phyloP scores from a whole-genome alignment of 805 yeast species.

The Hanseniaspora taiwanica region DNA sequence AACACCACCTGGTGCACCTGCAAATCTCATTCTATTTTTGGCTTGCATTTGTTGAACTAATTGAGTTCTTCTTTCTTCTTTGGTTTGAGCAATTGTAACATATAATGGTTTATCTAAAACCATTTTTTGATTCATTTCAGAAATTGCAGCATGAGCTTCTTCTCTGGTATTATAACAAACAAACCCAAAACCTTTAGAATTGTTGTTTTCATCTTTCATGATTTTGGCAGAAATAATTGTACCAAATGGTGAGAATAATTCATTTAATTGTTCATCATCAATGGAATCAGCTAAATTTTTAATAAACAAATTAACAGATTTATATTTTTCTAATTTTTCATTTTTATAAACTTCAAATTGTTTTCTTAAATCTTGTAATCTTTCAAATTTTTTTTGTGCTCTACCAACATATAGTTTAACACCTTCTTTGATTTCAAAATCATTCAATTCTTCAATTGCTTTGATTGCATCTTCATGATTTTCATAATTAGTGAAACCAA shows the following conservation, averaged over 20 bases:
- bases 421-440: constrained; percentile 70
- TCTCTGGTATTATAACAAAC: constrained; percentile 96
- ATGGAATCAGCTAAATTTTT: constrained; percentile 91
- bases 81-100: constrained; percentile 97
- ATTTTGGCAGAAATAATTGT: constrained; percentile 91
- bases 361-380: constrained; percentile 88
- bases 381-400: constrained; percentile 98
- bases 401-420: constrained; percentile 89
- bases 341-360: constrained; percentile 85
- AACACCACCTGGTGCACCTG: constrained; percentile 27
- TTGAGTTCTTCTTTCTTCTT: constrained; percentile 94
- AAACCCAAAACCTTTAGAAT: constrained; percentile 96
- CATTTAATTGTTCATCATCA: constrained; percentile 82
- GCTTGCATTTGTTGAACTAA: constrained; percentile 96
- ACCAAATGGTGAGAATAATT: constrained; percentile 89
- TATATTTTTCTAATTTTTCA: constrained; percentile 87
- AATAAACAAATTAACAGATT: constrained; percentile 92
- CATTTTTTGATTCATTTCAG: constrained; percentile 97
- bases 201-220: constrained; percentile 88
- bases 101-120: constrained; percentile 90
- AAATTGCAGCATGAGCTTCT: constrained; percentile 96
- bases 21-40: constrained; percentile 81
- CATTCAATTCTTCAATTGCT: constrained; percentile 89
- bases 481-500: constrained; percentile 89
- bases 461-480: constrained; percentile 75